phyloP scores from a whole-genome alignment of 1,139 yeast species.

The Candida mesenterica region DNA sequence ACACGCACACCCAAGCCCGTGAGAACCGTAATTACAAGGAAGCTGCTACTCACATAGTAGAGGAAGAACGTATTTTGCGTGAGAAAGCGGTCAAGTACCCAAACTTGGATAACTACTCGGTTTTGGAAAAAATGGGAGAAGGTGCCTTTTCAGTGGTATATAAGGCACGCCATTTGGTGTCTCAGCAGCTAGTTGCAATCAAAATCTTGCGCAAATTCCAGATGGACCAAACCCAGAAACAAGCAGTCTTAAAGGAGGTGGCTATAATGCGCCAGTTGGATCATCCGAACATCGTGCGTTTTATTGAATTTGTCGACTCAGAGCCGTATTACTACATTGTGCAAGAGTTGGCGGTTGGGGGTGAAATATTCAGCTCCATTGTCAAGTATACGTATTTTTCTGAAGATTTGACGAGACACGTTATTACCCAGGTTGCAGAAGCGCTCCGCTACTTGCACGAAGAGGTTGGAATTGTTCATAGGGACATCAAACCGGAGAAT shows the following conservation, averaged over 20 bases:
- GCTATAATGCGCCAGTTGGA: constrained; percentile 56
- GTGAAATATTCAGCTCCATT: constrained; percentile 57
- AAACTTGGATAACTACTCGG: constrained; percentile 42
- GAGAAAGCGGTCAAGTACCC: constrained; percentile 42
- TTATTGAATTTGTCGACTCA: constrained; percentile 50
- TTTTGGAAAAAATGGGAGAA: constrained; percentile 57
- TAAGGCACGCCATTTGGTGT: constrained; percentile 54
- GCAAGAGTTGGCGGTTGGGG: constrained; percentile 53
- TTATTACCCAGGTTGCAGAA: constrained; percentile 49
- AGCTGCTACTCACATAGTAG: constrained; percentile 61
- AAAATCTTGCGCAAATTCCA: constrained; percentile 55
- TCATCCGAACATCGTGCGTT: constrained; percentile 49
- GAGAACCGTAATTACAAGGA: constrained; percentile 41
- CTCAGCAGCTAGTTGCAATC: constrained; percentile 55
- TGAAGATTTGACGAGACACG: constrained; percentile 55
- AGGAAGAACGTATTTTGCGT: constrained; percentile 51
- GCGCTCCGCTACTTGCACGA: constrained; percentile 53
- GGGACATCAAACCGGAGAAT: constrained; percentile 60
- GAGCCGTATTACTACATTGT: constrained; percentile 51
- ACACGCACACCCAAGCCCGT: too few species aligned
- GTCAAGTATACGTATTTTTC: constrained; percentile 55
- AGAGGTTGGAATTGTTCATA: constrained; percentile 55
- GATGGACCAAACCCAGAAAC: constrained; percentile 54
- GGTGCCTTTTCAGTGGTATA: constrained; percentile 92
- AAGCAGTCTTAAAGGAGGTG: constrained; percentile 56